Conservation (phyloP, 352 stramenopile species). For the Phytophthora pinifolia region DNA sequence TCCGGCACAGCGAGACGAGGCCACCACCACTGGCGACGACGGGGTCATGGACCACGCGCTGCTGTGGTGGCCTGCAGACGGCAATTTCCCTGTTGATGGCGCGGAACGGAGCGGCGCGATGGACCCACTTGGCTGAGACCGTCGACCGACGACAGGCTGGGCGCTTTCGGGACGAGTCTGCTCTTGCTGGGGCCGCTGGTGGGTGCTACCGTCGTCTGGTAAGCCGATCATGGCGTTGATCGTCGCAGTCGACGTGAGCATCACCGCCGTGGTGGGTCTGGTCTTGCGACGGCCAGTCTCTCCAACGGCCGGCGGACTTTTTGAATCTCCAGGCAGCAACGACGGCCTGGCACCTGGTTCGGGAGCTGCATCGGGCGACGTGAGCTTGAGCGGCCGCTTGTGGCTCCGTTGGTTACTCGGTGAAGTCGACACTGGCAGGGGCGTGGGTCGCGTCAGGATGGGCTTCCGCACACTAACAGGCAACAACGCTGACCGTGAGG, state of each 20-base stretch:
- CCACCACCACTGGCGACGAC: slow-evolving; percentile 5
- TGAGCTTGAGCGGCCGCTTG: slow-evolving; percentile 14
- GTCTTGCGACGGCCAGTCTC: slow-evolving; percentile 27
- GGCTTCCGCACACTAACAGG: slow-evolving; percentile 20
- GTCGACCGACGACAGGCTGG: slow-evolving; percentile 6
- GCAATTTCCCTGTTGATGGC: slow-evolving; percentile 6
- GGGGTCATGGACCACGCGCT: slow-evolving; percentile 8
- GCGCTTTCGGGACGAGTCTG: slow-evolving; percentile 20
- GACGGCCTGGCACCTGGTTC: not conserved
- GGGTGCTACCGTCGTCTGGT: slow-evolving; percentile 2
- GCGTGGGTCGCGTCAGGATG: not conserved
- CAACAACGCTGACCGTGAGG: slow-evolving; percentile 3
- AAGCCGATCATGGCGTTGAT: slow-evolving; percentile 39
- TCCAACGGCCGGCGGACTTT: not conserved
- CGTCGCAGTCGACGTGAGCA: slow-evolving; percentile 29
- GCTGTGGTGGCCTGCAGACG: slow-evolving; percentile 5
- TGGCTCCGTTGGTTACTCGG: slow-evolving; percentile 25
- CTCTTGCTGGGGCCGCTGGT: slow-evolving; percentile 9
- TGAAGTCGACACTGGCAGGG: slow-evolving; percentile 12
- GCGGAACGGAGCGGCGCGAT: slow-evolving; percentile 21
- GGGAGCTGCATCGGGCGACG: slow-evolving; percentile 12
- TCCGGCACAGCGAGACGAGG: slow-evolving; percentile 48
- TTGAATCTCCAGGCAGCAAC: slow-evolving; percentile 1
- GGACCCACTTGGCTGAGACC: not conserved
- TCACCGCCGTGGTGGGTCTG: slow-evolving; percentile 35